A percentile compares a stretch with the other conserved stretches of the same genome.
These are phyloP conservation scores for Naganishia kalamii DNA, from an alignment of 768 basidiomycete species.

Conservation along the genomic window DNA sequence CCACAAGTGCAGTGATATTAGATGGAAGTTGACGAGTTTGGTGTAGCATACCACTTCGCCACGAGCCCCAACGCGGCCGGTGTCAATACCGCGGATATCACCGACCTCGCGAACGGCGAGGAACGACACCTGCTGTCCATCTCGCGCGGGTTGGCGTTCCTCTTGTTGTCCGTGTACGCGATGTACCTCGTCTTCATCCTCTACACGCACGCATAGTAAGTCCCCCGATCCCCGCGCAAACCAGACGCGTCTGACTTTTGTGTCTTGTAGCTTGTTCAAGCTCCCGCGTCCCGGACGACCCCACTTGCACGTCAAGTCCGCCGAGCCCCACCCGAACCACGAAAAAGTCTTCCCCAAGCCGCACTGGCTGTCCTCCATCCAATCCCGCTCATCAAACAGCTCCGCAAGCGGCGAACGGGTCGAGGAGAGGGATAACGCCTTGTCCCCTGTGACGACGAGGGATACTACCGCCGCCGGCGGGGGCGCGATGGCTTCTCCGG, in stretches of 20 bases:
- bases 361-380: slow-evolving; percentile 36
- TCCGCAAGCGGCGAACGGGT: not conserved
- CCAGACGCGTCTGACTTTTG: not conserved
- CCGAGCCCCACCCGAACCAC: slow-evolving; percentile 22
- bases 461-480: not conserved
- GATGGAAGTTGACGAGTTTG: slow-evolving; percentile 32
- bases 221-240: not conserved
- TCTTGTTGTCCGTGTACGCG: slow-evolving; percentile 51
- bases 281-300: slow-evolving; percentile 10
- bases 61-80: slow-evolving; percentile 24
- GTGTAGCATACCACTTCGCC: slow-evolving; percentile 42
- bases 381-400: slow-evolving; percentile 10
- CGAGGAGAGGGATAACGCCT: not conserved
- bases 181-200: slow-evolving; percentile 55
- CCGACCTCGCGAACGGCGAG: slow-evolving; percentile 44
- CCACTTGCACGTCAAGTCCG: slow-evolving; percentile 5
- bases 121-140: slow-evolving; percentile 48
- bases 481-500: not conserved
- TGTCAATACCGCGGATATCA: slow-evolving; percentile 22
- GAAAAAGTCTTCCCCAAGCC: slow-evolving; percentile 39
- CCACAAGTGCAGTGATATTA: not conserved
- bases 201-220: slow-evolving; percentile 42
- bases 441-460: slow-evolving; percentile 13
- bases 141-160: slow-evolving; percentile 53
- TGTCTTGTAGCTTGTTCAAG: slow-evolving; percentile 10